Evolutionary conservation across 192 early-diverging fungal species (phyloP).

Genomic region (Entomortierella chlamydospora): DNA sequence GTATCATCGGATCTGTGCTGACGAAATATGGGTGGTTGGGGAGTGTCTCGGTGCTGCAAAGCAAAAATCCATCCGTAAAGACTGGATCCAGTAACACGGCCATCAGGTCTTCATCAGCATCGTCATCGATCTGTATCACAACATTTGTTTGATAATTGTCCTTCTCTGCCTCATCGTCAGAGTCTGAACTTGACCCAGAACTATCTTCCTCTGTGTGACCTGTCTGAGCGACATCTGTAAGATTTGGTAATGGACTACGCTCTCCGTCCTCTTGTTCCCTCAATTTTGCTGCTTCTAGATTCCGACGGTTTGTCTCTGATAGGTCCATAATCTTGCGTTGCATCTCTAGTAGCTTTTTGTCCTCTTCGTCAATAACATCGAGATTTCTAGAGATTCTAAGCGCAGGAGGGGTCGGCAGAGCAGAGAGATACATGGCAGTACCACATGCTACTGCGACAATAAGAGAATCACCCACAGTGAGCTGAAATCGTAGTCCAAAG

Average conservation of each 20-base stretch:
- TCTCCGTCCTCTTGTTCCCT: slow-evolving; percentile 44
- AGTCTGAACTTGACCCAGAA: slow-evolving; percentile 26
- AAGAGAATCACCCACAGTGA: slow-evolving; percentile 64
- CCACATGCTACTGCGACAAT: slow-evolving; percentile 77
- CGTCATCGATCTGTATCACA: slow-evolving; percentile 85
- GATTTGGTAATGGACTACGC: slow-evolving; percentile 11
- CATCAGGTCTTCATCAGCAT: slow-evolving; percentile 81
- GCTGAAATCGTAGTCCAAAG: slow-evolving; percentile 71
- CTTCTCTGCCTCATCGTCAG: slow-evolving; percentile 48
- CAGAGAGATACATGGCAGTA: slow-evolving; percentile 76
- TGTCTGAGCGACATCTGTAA: slow-evolving; percentile 24
- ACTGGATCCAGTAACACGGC: slow-evolving; percentile 64
- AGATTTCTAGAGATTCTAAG: slow-evolving; percentile 80
- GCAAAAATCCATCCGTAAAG: slow-evolving; percentile 69
- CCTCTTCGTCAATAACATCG: slow-evolving; percentile 80
- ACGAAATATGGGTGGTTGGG: slow-evolving; percentile 55
- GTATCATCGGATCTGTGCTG: slow-evolving; percentile 54
- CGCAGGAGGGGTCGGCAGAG: slow-evolving; percentile 75
- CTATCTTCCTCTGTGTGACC: slow-evolving; percentile 42
- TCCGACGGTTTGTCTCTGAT: slow-evolving; percentile 72
- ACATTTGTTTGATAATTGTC: slow-evolving; percentile 58
- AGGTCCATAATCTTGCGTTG: slow-evolving; percentile 75
- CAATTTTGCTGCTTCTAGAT: slow-evolving; percentile 65
- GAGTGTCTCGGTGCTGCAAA: slow-evolving; percentile 69
- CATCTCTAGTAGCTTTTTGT: slow-evolving; percentile 73